Evolutionary conservation across 441 rosid genomes (phyloP).

Genomic region (Erodium texanum): DNA sequence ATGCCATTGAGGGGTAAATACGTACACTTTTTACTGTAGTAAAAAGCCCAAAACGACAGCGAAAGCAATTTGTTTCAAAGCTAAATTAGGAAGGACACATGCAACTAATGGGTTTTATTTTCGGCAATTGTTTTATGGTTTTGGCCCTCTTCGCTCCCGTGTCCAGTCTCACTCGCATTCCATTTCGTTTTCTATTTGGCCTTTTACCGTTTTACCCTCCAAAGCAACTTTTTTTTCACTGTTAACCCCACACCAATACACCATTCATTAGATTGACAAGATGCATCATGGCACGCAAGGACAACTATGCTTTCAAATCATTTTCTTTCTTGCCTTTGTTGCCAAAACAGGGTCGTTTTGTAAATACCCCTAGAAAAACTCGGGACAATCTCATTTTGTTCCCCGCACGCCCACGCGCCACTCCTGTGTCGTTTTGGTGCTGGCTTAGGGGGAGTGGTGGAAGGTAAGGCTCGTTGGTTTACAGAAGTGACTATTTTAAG

Average conservation of each 20-base stretch:
- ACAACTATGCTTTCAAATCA: not conserved
- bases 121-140: not conserved
- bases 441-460: not conserved
- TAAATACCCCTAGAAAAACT: not conserved
- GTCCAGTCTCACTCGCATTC: not conserved
- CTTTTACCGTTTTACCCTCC: not conserved
- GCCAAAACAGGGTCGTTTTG: not conserved
- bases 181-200: not conserved
- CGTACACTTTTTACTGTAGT: not conserved
- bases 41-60: not conserved
- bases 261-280: not conserved
- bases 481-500: not conserved
- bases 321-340: not conserved
- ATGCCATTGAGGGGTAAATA: not conserved
- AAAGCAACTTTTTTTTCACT: not conserved
- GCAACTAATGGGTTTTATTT: not conserved
- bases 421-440: too few species aligned
- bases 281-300: slow-evolving; percentile 1
- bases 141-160: not conserved
- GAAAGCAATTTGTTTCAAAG: not conserved
- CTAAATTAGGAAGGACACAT: not conserved
- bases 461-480: too few species aligned
- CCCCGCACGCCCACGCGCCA: not conserved
- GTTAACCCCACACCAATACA: not conserved
- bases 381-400: not conserved